A percentile compares a stretch with the other conserved stretches of the same genome.
Conservation (phyloP, 805 yeast genomes). For the Cyberlindnera mrakii region DNA sequence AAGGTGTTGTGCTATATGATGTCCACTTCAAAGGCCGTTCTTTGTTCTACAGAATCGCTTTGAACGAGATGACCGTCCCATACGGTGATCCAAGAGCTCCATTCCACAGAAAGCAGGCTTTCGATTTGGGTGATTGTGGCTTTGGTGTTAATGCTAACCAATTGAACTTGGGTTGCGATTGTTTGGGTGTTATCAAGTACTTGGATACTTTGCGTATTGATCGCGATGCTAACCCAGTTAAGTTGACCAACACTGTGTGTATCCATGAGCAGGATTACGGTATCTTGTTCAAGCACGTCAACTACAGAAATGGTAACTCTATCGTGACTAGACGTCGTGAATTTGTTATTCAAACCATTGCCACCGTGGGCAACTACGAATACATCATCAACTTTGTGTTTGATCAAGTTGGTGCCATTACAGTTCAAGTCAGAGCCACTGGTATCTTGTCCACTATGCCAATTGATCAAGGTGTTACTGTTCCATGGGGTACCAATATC, state of each 20-base stretch:
- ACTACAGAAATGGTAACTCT: slow-evolving; percentile 67
- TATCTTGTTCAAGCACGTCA: slow-evolving; percentile 69
- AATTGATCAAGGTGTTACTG: slow-evolving; percentile 58
- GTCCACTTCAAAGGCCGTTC: slow-evolving; percentile 73
- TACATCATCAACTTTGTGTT: slow-evolving; percentile 67
- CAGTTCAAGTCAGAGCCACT: slow-evolving; percentile 77
- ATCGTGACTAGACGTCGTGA: slow-evolving; percentile 70
- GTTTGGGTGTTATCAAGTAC: slow-evolving; percentile 74
- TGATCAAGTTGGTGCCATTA: slow-evolving; percentile 73
- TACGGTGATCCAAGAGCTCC: slow-evolving; percentile 84
- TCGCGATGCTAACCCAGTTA: slow-evolving; percentile 54
- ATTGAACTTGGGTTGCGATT: slow-evolving; percentile 71
- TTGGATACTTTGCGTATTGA: slow-evolving; percentile 54
- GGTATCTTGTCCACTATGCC: slow-evolving; percentile 86
- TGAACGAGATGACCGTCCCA: slow-evolving; percentile 85
- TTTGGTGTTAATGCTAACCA: slow-evolving; percentile 70
- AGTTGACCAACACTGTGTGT: slow-evolving; percentile 67
- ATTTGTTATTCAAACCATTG: slow-evolving; percentile 72
- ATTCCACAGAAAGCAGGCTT: slow-evolving; percentile 80
- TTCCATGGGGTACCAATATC: slow-evolving; percentile 66
- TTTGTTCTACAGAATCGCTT: slow-evolving; percentile 61
- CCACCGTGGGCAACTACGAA: slow-evolving; percentile 82
- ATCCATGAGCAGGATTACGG: slow-evolving; percentile 80
- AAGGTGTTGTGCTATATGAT: slow-evolving; percentile 73
- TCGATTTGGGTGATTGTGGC: slow-evolving; percentile 82